Evolutionary conservation across 2,329 filamentous ascomycete species (phyloP), one percentile per base, ranked within the genome.

Genomic region (Scolecobasidium constrictum): DNA sequence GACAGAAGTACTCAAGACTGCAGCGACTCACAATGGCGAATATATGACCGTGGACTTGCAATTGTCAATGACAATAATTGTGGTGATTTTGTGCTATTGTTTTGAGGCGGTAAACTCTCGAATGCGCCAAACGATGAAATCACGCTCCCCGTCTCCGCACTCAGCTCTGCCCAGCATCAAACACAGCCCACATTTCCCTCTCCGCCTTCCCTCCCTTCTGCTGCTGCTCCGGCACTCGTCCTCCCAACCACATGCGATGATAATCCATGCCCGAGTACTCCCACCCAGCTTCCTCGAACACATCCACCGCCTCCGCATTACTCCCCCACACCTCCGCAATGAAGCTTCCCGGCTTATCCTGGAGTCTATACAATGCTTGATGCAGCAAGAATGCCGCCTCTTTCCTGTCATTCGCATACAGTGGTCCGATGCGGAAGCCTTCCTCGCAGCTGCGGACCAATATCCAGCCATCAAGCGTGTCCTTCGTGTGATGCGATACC

Each of bases 241-340:
- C 57, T 36, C 55, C 42, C 9, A 57, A 39, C 61, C 61, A 63
- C 61, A 64, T 65, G 16, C 61, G 54, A 49, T 59, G 51, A 47
- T 59, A 62, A 23, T 58, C 52, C 5, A 62, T 33, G 4, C 53
- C 56, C 11, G 46, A 47, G 22, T 45, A 48, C 17, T 44, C 40
- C 56, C 57, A 64, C 5, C 59, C 60, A 5, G 58, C 38, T 3
- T 55, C 49, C 34, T 59, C 52, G 42, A 65, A 61, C 7, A 61
- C 42, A 26, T 48, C 50, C 23, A 48, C 44, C 1, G 53, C 58
- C 1, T 50, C 38, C 2, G 47, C 19, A 51, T 63, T 63, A 3
- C 48, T 50, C 6, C 52, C 50, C 47, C 59, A 63, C 2, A 60
- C 47, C 46, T 64, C 61, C 9, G 57, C 55, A n/a, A 53, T 46